phyloP scores from a whole-genome alignment of 2,329 filamentous ascomycete genomes.

The Lecanosticta acicola region DNA sequence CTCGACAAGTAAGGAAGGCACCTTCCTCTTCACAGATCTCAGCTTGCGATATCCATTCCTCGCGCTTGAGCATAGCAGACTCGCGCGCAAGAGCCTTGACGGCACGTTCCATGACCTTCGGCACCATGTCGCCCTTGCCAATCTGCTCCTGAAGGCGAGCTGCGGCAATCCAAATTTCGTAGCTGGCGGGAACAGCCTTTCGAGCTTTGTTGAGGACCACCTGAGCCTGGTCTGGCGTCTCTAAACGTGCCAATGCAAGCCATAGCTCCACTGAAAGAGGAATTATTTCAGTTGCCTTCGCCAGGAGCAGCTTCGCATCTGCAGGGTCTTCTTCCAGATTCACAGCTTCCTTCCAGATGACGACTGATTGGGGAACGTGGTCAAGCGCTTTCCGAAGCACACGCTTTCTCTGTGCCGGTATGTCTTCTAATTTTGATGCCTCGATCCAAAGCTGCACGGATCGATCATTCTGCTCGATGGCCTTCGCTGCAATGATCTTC shows the following conservation, averaged over 20 bases:
- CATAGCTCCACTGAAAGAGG: conserved; percentile 90
- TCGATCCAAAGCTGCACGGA: conserved; percentile 91
- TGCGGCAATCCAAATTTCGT: conserved; percentile 96
- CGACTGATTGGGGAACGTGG: conserved; percentile 87
- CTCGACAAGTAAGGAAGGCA: conserved; percentile 75
- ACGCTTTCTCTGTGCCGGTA: conserved; percentile 79
- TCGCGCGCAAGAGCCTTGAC: conserved; percentile 83
- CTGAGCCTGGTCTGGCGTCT: conserved; percentile 85
- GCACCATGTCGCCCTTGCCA: conserved; percentile 67
- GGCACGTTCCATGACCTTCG: conserved; percentile 88
- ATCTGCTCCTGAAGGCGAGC: conserved; percentile 85
- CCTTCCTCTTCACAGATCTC: conserved; percentile 93
- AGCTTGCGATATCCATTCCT: conserved; percentile 93
- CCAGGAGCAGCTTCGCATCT: conserved; percentile 81
- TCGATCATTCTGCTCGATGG: conserved; percentile 83
- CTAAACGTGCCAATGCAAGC: conserved; percentile 85
- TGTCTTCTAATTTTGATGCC: conserved; percentile 85
- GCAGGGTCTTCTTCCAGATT: conserved; percentile 87
- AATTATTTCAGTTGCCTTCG: conserved; percentile 93
- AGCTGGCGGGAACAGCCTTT: conserved; percentile 85
- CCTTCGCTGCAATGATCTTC: conserved; percentile 89
- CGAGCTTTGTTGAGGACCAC: conserved; percentile 92
- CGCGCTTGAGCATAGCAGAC: conserved; percentile 92
- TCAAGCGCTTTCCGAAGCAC: conserved; percentile 88
- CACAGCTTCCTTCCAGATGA: conserved; percentile 96